A percentile compares a stretch with the other conserved stretches of the same genome.
Evolutionary conservation across 164 flowering plant species (phyloP).

Genomic region (Malania oleifera): DNA sequence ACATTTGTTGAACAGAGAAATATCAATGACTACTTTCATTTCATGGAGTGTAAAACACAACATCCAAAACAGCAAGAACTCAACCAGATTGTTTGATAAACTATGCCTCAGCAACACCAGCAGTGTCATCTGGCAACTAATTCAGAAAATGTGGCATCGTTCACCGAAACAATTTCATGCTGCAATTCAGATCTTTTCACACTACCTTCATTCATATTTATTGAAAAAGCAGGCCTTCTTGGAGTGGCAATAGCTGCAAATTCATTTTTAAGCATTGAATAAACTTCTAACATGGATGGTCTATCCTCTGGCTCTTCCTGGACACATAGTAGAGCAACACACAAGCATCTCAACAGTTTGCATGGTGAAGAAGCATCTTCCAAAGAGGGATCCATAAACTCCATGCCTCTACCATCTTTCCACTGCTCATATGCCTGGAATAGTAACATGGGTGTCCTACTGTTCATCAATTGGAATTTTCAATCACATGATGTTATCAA

Average conservation of each 20-base stretch:
- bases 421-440: background rate
- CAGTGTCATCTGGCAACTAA: constrained; percentile 7
- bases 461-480: too few species aligned
- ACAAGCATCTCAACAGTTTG: background rate
- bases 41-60: too few species aligned
- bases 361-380: background rate
- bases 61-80: too few species aligned
- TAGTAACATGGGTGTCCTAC: background rate
- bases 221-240: constrained; percentile 18
- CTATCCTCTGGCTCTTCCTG: background rate
- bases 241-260: background rate
- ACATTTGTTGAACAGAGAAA: too few species aligned
- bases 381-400: background rate
- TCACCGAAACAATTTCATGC: background rate
- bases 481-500: background rate
- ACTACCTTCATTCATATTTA: constrained; percentile 3
- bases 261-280: constrained; percentile 18
- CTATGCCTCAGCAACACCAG: too few species aligned
- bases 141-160: constrained; percentile 8
- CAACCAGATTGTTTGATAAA: too few species aligned
- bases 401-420: background rate
- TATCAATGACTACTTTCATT: too few species aligned
- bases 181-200: background rate
- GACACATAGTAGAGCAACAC: background rate
- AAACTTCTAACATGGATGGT: constrained; percentile 20